Percentiles rank a stretch among this genome's conserved stretches.
Evolutionary conservation across 148 eudicot species (phyloP).

Genomic region (Chenopodium suecicum): DNA sequence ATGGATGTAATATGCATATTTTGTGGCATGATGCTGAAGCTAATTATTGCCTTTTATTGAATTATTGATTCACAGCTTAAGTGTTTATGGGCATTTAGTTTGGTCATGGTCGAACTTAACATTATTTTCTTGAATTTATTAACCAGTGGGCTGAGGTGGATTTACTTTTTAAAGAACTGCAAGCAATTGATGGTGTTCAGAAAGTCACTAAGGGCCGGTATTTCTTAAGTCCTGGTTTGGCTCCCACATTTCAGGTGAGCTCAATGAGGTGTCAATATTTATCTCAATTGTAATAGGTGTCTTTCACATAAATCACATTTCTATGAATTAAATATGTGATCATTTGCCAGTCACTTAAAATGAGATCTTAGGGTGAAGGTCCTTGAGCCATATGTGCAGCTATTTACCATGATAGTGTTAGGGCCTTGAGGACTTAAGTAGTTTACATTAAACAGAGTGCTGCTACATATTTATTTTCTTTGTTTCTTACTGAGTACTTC

Average conservation of each 20-base stretch:
- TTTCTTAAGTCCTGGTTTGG: constrained; percentile 94
- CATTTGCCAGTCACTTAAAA: neutral
- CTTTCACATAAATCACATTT: neutral
- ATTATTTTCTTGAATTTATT: constrained; percentile 16
- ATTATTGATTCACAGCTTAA: neutral
- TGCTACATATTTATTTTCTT: neutral
- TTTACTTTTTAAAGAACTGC: constrained; percentile 68
- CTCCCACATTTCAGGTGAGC: constrained; percentile 93
- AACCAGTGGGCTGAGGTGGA: constrained; percentile 90
- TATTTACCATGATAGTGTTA: neutral
- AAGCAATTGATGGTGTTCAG: constrained; percentile 65
- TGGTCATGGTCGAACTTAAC: constrained; percentile 8
- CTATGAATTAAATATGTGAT: neutral
- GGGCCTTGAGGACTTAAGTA: neutral
- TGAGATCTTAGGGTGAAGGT: neutral
- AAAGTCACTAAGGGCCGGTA: constrained; percentile 76
- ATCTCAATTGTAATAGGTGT: neutral
- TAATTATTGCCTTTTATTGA: neutral
- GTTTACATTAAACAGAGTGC: neutral
- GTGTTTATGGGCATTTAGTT: neutral
- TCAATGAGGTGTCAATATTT: neutral
- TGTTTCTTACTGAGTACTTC: neutral
- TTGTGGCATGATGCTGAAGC: neutral
- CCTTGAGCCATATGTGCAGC: neutral
- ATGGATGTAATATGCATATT: neutral